Evolutionary conservation across 129 eudicot genomes (phyloP).

Genomic region (Logfia minima): DNA sequence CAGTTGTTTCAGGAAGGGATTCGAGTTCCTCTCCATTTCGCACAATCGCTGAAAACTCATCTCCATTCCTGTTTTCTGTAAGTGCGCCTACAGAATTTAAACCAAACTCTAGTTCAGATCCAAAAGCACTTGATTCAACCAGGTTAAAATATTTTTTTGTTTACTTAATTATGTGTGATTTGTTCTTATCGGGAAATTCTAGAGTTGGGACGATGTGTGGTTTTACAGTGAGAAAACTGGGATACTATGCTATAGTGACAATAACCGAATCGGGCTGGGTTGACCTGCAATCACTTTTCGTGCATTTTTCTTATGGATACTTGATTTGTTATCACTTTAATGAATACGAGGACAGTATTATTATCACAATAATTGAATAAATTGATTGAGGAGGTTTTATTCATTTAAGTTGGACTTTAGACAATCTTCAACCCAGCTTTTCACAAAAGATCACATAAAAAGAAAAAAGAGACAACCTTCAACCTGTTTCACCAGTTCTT

Average conservation of each 20-base stretch:
- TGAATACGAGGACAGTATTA: too few species aligned
- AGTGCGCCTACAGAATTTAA: conserved; percentile 21
- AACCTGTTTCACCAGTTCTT: too few species aligned
- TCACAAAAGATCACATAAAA: too few species aligned
- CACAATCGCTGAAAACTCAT: conserved; percentile 32
- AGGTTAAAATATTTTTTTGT: conserved; percentile 32
- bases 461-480: too few species aligned
- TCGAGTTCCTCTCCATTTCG: conserved; percentile 19
- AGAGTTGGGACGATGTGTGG: neutral
- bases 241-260: neutral
- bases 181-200: neutral
- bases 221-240: neutral
- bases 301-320: neutral
- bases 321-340: too few species aligned
- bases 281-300: neutral
- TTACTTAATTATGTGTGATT: neutral
- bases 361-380: too few species aligned
- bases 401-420: too few species aligned
- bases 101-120: conserved; percentile 19
- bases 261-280: neutral
- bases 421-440: too few species aligned
- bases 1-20: conserved; percentile 27
- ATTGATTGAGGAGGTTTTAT: too few species aligned
- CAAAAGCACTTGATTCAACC: conserved; percentile 23
- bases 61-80: conserved; percentile 33